Conservation (phyloP, 2,329 filamentous ascomycete genomes). For the Elsinoe fawcettii region DNA sequence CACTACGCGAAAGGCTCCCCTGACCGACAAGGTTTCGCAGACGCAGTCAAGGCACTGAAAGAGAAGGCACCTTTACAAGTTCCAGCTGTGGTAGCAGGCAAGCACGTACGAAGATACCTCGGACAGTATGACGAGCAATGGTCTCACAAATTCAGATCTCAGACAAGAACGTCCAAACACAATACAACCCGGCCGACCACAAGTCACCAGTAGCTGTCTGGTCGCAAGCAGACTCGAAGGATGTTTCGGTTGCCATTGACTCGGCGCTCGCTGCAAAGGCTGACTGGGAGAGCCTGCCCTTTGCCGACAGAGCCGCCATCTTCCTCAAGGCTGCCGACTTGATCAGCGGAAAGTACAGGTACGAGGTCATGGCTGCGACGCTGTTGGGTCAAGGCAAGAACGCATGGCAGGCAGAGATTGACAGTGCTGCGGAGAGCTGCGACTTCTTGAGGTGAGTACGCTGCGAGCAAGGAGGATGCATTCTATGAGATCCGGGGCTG, state of each 20-base stretch:
- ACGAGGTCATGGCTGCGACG: constrained; percentile 91
- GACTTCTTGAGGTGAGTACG: constrained; percentile 66
- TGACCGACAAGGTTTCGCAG: constrained; percentile 67
- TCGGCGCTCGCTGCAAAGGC: constrained; percentile 78
- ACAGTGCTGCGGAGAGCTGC: constrained; percentile 81
- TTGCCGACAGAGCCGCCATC: constrained; percentile 81
- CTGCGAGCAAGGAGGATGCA: background rate
- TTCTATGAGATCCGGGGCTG: background rate
- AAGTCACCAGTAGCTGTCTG: constrained; percentile 69
- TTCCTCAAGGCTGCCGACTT: constrained; percentile 96
- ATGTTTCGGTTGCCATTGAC: constrained; percentile 74
- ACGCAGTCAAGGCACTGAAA: constrained; percentile 63
- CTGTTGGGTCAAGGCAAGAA: constrained; percentile 98
- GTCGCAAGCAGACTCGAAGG: constrained; percentile 67
- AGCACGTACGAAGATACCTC: constrained; percentile 50
- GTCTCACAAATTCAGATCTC: constrained; percentile 19
- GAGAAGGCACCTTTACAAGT: constrained; percentile 65
- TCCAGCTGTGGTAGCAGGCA: constrained; percentile 75
- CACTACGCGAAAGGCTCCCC: constrained; percentile 78
- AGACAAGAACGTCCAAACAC: constrained; percentile 59
- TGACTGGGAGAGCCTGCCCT: constrained; percentile 78
- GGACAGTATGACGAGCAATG: background rate
- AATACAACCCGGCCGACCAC: constrained; percentile 79
- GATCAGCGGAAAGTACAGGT: constrained; percentile 84
- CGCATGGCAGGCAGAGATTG: constrained; percentile 98